These are phyloP conservation scores for Dendrobium catenatum DNA, from an alignment of 106 monocot genomes.

Conservation along the genomic window DNA sequence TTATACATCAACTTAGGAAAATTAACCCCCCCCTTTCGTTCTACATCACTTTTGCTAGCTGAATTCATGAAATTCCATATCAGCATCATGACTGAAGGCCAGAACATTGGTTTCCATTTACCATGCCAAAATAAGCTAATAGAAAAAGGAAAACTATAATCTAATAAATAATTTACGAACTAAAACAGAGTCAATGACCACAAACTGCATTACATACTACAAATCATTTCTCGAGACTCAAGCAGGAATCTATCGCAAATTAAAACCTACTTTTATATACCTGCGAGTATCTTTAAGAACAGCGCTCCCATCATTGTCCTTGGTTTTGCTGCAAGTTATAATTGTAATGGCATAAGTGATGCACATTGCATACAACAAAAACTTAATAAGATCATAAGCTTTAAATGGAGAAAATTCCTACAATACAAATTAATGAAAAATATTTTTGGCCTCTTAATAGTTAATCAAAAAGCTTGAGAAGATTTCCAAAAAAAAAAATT, in stretches of 20 bases:
- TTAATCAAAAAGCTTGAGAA: too few relatives aligned
- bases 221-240: background rate
- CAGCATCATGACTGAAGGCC: background rate
- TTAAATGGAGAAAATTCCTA: too few relatives aligned
- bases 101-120: background rate
- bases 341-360: background rate
- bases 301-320: slow-evolving; percentile 28
- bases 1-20: too few relatives aligned
- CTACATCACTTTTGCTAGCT: background rate
- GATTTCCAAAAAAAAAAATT: background rate
- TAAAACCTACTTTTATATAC: background rate
- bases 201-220: background rate
- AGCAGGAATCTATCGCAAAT: background rate
- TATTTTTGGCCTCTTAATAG: too few relatives aligned
- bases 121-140: background rate
- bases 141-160: background rate
- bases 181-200: background rate
- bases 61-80: background rate
- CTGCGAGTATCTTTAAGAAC: slow-evolving; percentile 26
- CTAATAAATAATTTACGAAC: too few relatives aligned
- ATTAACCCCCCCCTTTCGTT: too few relatives aligned
- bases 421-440: too few relatives aligned
- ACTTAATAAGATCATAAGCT: background rate
- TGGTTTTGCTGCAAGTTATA: slow-evolving; percentile 16
- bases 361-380: background rate